A percentile compares a stretch with the other conserved stretches of the same genome.
phyloP scores from a whole-genome alignment of 2,329 filamentous ascomycete species.

The Clarireedia hainanense region DNA sequence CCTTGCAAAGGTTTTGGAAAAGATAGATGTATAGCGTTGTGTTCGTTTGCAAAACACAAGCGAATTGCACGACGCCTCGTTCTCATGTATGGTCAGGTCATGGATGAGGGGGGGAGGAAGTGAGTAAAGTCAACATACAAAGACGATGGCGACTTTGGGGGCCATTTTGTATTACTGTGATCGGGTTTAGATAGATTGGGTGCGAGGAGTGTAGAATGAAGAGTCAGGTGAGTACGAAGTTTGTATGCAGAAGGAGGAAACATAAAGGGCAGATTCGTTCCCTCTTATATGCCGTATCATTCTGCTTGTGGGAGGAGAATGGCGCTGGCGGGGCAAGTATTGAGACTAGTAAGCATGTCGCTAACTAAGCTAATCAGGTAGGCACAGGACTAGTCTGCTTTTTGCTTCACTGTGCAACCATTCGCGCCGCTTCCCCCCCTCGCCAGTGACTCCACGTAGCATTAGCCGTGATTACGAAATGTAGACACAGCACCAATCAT shows the following conservation, averaged over 20 bases:
- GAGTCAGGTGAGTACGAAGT: slow-evolving; percentile 1
- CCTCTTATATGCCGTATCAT: slow-evolving; percentile 35
- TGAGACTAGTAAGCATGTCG: too few species aligned
- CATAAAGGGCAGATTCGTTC: slow-evolving; percentile 14
- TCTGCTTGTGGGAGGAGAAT: neutral
- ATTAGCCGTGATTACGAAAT: too few species aligned
- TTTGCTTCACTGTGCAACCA: too few species aligned
- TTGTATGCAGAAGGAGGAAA: slow-evolving; percentile 35
- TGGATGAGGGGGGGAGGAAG: slow-evolving; percentile 15
- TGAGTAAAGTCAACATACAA: slow-evolving; percentile 47
- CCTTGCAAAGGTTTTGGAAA: neutral
- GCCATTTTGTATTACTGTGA: slow-evolving; percentile 49
- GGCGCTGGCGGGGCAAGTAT: too few species aligned
- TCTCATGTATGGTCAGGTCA: neutral
- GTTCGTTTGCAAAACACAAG: too few species aligned
- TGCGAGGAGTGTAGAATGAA: neutral
- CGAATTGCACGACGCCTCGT: too few species aligned
- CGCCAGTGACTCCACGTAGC: too few species aligned
- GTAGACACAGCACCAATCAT: too few species aligned
- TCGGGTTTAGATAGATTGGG: neutral
- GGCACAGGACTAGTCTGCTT: too few species aligned
- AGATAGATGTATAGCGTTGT: too few species aligned
- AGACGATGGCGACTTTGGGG: slow-evolving; percentile 87
- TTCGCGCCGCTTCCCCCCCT: too few species aligned
- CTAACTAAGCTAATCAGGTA: too few species aligned